phyloP scores from a whole-genome alignment of 2,329 filamentous ascomycete species.

The Ceratocystis variospora region DNA sequence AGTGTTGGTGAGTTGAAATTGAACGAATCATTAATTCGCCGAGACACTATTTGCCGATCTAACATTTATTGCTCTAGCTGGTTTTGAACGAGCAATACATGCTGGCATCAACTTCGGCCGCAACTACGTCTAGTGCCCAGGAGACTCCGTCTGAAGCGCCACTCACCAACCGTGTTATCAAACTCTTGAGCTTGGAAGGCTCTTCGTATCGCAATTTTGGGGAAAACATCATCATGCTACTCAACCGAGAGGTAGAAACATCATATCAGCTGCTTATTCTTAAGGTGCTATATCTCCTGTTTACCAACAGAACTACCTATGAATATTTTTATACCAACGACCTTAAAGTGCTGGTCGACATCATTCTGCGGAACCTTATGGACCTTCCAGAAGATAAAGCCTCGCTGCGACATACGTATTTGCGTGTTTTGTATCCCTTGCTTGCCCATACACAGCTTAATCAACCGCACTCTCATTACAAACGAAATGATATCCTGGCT shows the following conservation, averaged over 20 bases:
- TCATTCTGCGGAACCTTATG: conserved; percentile 91
- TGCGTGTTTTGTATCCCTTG: conserved; percentile 81
- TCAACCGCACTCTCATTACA: conserved; percentile 70
- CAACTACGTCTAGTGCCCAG: conserved; percentile 24
- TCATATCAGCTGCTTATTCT: conserved; percentile 91
- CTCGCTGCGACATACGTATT: conserved; percentile 77
- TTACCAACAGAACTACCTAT: conserved; percentile 79
- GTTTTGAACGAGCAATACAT: conserved; percentile 98
- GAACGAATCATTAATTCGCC: background rate
- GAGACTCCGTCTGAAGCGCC: conserved; percentile 32
- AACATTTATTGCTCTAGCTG: conserved; percentile 40
- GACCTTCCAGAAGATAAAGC: conserved; percentile 76
- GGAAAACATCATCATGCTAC: conserved; percentile 86
- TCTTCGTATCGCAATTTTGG: conserved; percentile 83
- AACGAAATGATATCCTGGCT: conserved; percentile 67
- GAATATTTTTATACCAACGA: conserved; percentile 99
- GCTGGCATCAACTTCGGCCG: conserved; percentile 51
- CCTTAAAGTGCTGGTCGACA: conserved; percentile 81
- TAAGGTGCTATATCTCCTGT: conserved; percentile 87
- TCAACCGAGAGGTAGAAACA: conserved; percentile 91
- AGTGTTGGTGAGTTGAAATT: conserved; percentile 52
- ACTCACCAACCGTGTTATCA: conserved; percentile 86
- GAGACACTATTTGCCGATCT: background rate
- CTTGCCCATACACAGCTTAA: conserved; percentile 83
- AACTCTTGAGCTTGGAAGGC: conserved; percentile 70